These are phyloP conservation scores for Penicillium decumbens DNA, from an alignment of 2,329 filamentous ascomycete genomes.

Conservation along the genomic window DNA sequence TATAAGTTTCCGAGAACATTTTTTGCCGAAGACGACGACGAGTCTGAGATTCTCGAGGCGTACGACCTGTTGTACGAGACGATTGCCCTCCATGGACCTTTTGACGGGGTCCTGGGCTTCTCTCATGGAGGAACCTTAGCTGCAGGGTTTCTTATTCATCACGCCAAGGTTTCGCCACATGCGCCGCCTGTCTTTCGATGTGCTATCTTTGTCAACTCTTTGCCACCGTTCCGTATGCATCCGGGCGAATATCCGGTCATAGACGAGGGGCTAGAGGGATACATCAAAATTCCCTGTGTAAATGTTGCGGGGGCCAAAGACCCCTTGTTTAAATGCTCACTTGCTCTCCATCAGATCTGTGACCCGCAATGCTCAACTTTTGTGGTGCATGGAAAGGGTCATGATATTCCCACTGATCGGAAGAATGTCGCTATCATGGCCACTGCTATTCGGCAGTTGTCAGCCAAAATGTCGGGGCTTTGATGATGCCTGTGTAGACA, in stretches of 20 bases:
- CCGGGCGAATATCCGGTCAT: slow-evolving; percentile 19
- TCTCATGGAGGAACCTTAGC: slow-evolving; percentile 35
- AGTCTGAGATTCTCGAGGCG: slow-evolving; percentile 23
- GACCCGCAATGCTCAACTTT: slow-evolving; percentile 18
- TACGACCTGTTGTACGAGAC: slow-evolving; percentile 27
- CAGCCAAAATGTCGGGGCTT: slow-evolving; percentile 11
- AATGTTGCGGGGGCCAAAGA: slow-evolving; percentile 25
- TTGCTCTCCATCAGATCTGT: slow-evolving; percentile 24
- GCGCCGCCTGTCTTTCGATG: slow-evolving; percentile 27
- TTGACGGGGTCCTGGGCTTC: slow-evolving; percentile 35
- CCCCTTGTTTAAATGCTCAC: slow-evolving; percentile 23
- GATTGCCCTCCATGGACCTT: slow-evolving; percentile 21
- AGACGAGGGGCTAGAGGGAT: slow-evolving; percentile 23
- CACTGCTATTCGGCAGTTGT: slow-evolving; percentile 21
- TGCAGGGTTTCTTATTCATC: slow-evolving; percentile 27
- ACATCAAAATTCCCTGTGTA: slow-evolving; percentile 26
- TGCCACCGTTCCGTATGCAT: slow-evolving; percentile 31
- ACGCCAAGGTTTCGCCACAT: slow-evolving; percentile 22
- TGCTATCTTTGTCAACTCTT: slow-evolving; percentile 32
- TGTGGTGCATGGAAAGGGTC: slow-evolving; percentile 25
- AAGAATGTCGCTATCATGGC: slow-evolving; percentile 25
- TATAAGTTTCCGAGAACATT: slow-evolving; percentile 28
- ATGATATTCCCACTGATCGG: slow-evolving; percentile 26
- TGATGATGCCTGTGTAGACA: slow-evolving; percentile 3
- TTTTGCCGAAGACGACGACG: slow-evolving; percentile 19